phyloP scores from a whole-genome alignment of 148 eudicot species.

The Silene conica region DNA sequence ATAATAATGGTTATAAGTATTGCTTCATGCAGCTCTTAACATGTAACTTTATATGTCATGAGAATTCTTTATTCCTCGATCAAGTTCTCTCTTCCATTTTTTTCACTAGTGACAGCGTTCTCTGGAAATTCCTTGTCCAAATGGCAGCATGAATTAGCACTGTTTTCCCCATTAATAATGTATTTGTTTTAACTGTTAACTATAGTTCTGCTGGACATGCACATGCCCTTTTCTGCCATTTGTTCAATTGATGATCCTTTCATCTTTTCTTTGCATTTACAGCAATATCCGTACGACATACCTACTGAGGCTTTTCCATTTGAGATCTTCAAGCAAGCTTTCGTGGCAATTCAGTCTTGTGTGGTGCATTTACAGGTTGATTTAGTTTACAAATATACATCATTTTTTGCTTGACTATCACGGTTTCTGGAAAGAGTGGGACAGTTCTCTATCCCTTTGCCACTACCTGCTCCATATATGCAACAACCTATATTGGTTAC shows the following conservation, averaged over 20 bases:
- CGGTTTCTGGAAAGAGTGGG: background rate
- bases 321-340: constrained; percentile 97
- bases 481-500: constrained; percentile 4
- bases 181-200: no score
- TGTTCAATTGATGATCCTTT: background rate
- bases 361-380: constrained; percentile 98
- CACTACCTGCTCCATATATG: background rate
- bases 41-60: constrained; percentile 1
- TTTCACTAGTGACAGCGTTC: background rate
- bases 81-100: background rate
- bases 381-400: background rate
- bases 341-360: constrained; percentile 95
- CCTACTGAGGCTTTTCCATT: constrained; percentile 96
- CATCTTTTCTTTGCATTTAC: constrained; percentile 26
- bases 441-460: background rate
- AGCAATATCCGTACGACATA: constrained; percentile 99
- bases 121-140: background rate
- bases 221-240: background rate
- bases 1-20: background rate
- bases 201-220: background rate
- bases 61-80: no score
- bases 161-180: background rate
- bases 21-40: background rate
- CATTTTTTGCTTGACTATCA: background rate
- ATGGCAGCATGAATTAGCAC: background rate